Evolutionary conservation across 75 land plant genomes (phyloP), one percentile per base, ranked within the genome.

Genomic region (Ceratopteris richardii): DNA sequence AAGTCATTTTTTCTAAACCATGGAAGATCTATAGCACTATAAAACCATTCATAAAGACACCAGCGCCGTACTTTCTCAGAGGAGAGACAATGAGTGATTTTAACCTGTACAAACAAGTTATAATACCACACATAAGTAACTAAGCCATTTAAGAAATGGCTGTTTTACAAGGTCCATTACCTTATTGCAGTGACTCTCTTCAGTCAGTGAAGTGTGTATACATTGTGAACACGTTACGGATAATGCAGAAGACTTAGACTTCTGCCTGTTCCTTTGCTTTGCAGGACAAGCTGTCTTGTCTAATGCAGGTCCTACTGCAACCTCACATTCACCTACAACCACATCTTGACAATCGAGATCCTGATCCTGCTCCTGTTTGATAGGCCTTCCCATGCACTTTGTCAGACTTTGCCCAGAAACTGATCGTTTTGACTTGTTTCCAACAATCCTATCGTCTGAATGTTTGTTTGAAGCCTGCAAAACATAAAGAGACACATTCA

Each of bases 1-100:
- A 89, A 94, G 56, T 94, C 98, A 58, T 72, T 83, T 44, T 73
- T 77, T 16, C 88, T 77, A 83, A 89, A 94, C 95, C 96, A 94
- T 40, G 98, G 98, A 57, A 81, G 85, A 59, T 94, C 98, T 61
- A 94, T 94, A 44, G 96, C 90, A 77, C 98, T 94, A 39, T 94
- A 94, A 50, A 94, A 94, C 98, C 98, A 94, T 63, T 94, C 98
- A 75, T 72, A 90, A 20, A 65, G 56, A 55, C 90, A 89, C 98
- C 98, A 94, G 54, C 83, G 82, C 36, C 91, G 86, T 5, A 75
- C 68, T 60, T 72, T 41, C 31, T 36, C 51, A 62, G 77, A 85
- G 46, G 80, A 81, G 36, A 94, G 63, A 66, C 87, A 83, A 67
- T 70, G 75, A 65, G 73, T 68, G 23, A 94, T 58, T 29, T 63